Evolutionary conservation across 1,284 basidiomycete genomes (phyloP), one percentile per base, ranked within the genome.

Genomic region (Amylostereum areolatum): DNA sequence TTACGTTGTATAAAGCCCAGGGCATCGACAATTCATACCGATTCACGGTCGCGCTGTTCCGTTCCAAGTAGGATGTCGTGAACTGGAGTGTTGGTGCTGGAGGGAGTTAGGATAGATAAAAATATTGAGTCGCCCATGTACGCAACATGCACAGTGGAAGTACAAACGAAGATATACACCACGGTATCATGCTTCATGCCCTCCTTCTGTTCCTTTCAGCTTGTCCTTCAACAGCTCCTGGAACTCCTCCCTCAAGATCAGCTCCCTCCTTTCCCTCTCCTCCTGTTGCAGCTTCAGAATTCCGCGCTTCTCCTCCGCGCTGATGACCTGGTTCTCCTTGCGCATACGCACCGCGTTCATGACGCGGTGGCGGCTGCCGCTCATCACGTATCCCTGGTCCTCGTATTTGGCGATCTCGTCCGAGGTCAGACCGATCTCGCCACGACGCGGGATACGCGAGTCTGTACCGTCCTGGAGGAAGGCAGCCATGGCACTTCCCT

Each of bases 321-420:
- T 92, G 65, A 97, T 96, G 53, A 99, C 94, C 71, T 99, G 96
- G 71, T 97, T 97, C 75, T 99, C 96, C 77, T 98, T 97, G 60
- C 96, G 76, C 81, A 97, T 89, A 53, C 97, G 87, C 35, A 99
- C 96, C 0, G 95, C 97, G 59, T 96, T 97, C 95, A 97, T 97
- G 62, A 90, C 78, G 55, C 85, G 77, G 66, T 99, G 95, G 50
- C 96, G 75, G 62, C 85, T 90, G 40, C 96, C 96, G 60, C 89
- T 93, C 97, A 99, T 99, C 49, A 99, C 96, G 66, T 96, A 99
- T n/a, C 96, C 96, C 12, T 88, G 88, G 35, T 73, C 62, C 71
- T 99, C 96, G 69, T 80, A 97, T 59, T 77, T 67, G 24, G 88
- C 91, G 59, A 99, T 99, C 65, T 92, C 81, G 27, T 85, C 83